phyloP scores from a whole-genome alignment of 2,329 filamentous ascomycete species.

The Neonectria magnoliae region DNA sequence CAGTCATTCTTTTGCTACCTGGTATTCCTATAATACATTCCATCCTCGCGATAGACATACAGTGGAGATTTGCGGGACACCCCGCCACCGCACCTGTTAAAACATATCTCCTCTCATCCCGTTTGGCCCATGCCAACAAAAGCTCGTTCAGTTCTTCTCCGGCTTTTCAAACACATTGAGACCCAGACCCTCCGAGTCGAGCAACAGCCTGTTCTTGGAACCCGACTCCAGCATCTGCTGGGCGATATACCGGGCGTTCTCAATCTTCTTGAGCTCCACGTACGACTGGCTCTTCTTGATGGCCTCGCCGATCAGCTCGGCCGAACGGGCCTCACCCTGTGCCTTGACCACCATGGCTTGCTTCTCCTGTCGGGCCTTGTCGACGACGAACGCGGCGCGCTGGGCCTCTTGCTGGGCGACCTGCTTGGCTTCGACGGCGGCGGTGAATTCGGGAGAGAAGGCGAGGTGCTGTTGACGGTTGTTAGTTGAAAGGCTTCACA shows the following conservation, averaged over 20 bases:
- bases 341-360: slow-evolving; percentile 98
- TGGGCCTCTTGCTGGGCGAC: slow-evolving; percentile 93
- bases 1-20: slow-evolving; percentile 35
- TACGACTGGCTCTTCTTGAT: slow-evolving; percentile 99
- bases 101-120: slow-evolving; percentile 11
- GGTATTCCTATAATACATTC: slow-evolving; percentile 45
- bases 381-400: slow-evolving; percentile 94
- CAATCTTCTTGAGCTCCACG: slow-evolving; percentile 96
- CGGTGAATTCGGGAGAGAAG: slow-evolving; percentile 79
- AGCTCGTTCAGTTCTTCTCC: slow-evolving; percentile 52
- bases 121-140: not conserved
- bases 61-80: slow-evolving; percentile 56
- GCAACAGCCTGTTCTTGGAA: slow-evolving; percentile 90
- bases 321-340: slow-evolving; percentile 98
- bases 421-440: slow-evolving; percentile 78
- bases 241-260: slow-evolving; percentile 94
- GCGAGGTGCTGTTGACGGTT: slow-evolving; percentile 66
- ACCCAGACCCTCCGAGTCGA: slow-evolving; percentile 90
- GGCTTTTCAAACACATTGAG: slow-evolving; percentile 79
- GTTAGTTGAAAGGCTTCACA: slow-evolving; percentile 12
- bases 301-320: slow-evolving; percentile 96
- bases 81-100: slow-evolving; percentile 23
- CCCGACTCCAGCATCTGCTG: slow-evolving; percentile 84
- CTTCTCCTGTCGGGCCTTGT: slow-evolving; percentile 99
- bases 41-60: slow-evolving; percentile 50